Percentiles rank a stretch among this genome's conserved stretches.
These are phyloP conservation scores for Globisporangium camurandrum DNA, from an alignment of 352 stramenopile genomes.

Conservation along the genomic window DNA sequence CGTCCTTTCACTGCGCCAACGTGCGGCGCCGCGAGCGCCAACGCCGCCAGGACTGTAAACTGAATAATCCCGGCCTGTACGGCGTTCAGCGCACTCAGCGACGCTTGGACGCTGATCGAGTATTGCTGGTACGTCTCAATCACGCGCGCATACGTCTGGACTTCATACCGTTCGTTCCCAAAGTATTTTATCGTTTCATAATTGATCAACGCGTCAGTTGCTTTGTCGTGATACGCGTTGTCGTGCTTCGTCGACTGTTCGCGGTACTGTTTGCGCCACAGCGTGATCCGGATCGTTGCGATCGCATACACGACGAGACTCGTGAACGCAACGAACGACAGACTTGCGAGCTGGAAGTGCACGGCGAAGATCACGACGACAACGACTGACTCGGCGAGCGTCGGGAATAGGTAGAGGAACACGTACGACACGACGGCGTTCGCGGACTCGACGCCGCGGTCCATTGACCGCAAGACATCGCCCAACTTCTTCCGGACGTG, in stretches of 20 bases:
- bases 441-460: constrained; percentile 79
- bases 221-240: constrained; percentile 94
- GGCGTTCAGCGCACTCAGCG: constrained; percentile 84
- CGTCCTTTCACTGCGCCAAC: constrained; percentile 33
- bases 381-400: constrained; percentile 92
- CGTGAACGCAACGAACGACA: constrained; percentile 83
- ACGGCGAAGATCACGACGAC: constrained; percentile 84
- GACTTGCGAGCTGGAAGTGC: constrained; percentile 88
- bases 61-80: constrained; percentile 93
- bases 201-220: constrained; percentile 95
- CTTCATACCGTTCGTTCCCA: constrained; percentile 91
- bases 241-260: constrained; percentile 92
- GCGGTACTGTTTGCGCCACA: constrained; percentile 80
- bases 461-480: constrained; percentile 90
- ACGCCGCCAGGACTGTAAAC: constrained; percentile 82
- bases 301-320: constrained; percentile 92
- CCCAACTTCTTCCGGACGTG: constrained; percentile 96
- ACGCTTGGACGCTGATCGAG: too few species aligned
- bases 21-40: constrained; percentile 48
- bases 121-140: constrained; percentile 87
- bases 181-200: constrained; percentile 98
- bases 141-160: constrained; percentile 56
- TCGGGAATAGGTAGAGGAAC: constrained; percentile 94
- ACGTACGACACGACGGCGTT: constrained; percentile 95
- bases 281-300: constrained; percentile 80